Evolutionary conservation across 495 filamentous ascomycete species (phyloP).

Genomic region (Hapsidospora chrysogenum): DNA sequence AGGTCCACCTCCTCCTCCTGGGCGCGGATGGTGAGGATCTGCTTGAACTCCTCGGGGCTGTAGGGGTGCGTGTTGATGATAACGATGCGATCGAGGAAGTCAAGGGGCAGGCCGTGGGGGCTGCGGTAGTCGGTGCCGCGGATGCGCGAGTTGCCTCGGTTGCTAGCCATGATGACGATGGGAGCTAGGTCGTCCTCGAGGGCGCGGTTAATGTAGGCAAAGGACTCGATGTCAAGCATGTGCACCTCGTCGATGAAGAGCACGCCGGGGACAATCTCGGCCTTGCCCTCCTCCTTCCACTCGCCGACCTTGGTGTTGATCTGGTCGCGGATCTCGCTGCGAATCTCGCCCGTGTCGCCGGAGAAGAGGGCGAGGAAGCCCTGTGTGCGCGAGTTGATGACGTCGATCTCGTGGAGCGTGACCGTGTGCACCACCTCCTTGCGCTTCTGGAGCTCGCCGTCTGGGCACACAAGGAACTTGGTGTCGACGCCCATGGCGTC

Average conservation of each 20-base stretch:
- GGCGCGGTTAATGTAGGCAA: conserved; percentile 94
- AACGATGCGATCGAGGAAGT: conserved; percentile 90
- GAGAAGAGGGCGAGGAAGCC: conserved; percentile 94
- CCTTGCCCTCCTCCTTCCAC: conserved; percentile 98
- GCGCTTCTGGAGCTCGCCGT: conserved; percentile 92
- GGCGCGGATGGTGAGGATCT: conserved; percentile 80
- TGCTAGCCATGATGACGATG: conserved; percentile 99
- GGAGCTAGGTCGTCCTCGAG: conserved; percentile 86
- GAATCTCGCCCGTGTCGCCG: conserved; percentile 94
- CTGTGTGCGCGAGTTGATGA: conserved; percentile 95
- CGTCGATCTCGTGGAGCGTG: conserved; percentile 93
- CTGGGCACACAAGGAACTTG: conserved; percentile 96
- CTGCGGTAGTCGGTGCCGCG: conserved; percentile 82
- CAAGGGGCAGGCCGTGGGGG: conserved; percentile 84
- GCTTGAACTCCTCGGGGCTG: conserved; percentile 63
- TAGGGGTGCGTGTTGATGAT: conserved; percentile 96
- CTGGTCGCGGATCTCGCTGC: conserved; percentile 91
- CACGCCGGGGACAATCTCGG: conserved; percentile 92
- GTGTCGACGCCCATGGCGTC: conserved; percentile 98
- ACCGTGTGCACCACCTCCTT: conserved; percentile 96
- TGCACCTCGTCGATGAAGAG: conserved; percentile 98
- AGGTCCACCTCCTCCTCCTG: conserved; percentile 93
- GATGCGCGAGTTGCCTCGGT: conserved; percentile 81
- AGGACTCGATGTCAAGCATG: conserved; percentile 99
- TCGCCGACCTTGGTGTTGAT: conserved; percentile 97